A percentile compares a stretch with the other conserved stretches of the same genome.
phyloP scores from a whole-genome alignment of 768 basidiomycete genomes.

The Exsudoporus frostii region DNA sequence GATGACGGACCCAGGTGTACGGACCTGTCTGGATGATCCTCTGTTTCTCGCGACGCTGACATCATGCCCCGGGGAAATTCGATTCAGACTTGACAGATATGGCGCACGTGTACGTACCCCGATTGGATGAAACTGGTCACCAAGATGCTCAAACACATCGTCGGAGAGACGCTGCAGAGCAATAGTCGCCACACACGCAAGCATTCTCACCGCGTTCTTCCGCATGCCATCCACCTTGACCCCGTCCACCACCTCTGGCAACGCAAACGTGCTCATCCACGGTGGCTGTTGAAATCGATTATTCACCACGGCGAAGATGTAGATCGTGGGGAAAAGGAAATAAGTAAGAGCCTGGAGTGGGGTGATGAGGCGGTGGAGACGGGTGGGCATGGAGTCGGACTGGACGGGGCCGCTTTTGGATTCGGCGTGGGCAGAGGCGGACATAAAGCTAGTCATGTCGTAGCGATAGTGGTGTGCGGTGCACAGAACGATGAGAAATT shows the following conservation, averaged over 20 bases:
- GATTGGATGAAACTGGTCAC: constrained; percentile 6
- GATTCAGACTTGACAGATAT: too few relatives aligned
- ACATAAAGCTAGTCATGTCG: background rate
- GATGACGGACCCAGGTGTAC: constrained; percentile 14
- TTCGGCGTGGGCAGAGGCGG: background rate
- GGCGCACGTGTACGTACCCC: background rate
- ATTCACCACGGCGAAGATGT: background rate
- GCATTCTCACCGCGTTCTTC: background rate
- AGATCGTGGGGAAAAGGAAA: background rate
- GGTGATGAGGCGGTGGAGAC: background rate
- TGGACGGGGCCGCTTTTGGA: constrained; percentile 4
- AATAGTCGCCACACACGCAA: background rate
- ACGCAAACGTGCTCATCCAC: constrained; percentile 1
- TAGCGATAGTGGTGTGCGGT: background rate
- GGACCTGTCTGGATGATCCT: constrained; percentile 13
- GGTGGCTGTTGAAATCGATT: background rate
- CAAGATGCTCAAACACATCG: constrained; percentile 1
- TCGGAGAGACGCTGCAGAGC: background rate
- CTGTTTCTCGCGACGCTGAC: constrained; percentile 10
- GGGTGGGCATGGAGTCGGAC: constrained; percentile 1
- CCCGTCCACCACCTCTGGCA: background rate
- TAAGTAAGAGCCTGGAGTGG: background rate
- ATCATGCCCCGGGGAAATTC: background rate
- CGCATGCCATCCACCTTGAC: background rate
- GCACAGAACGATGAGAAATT: constrained; percentile 3